Percentiles rank a stretch among this genome's conserved stretches.
phyloP scores from a whole-genome alignment of 139 green algal genomes.

The Astrephomene gubernaculifera region DNA sequence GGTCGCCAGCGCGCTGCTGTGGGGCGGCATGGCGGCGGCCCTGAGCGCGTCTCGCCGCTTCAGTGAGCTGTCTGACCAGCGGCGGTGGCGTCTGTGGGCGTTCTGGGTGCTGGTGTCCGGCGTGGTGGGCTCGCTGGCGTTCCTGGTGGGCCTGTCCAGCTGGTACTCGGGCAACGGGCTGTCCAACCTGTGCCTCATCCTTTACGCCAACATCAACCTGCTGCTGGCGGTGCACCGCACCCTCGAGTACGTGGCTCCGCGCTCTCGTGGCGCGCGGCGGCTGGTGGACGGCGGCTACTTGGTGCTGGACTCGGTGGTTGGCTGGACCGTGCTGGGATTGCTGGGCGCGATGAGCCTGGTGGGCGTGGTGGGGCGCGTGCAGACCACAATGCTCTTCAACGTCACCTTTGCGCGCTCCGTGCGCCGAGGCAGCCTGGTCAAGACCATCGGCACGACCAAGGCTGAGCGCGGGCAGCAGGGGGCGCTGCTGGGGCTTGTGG shows the following conservation, averaged over 20 bases:
- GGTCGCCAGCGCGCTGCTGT: constrained; percentile 25
- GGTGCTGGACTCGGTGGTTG: constrained; percentile 11
- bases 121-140: constrained; percentile 10
- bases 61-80: background rate
- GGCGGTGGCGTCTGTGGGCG: constrained; percentile 27
- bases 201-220: constrained; percentile 56
- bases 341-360: constrained; percentile 41
- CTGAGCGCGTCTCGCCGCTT: background rate
- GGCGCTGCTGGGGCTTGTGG: constrained; percentile 6
- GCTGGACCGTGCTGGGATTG: constrained; percentile 36
- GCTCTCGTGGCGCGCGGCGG: background rate
- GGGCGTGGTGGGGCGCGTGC: constrained; percentile 37
- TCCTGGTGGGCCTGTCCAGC: constrained; percentile 15
- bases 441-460: constrained; percentile 34
- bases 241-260: constrained; percentile 2
- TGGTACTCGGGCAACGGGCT: constrained; percentile 41
- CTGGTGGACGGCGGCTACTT: constrained; percentile 43
- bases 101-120: constrained; percentile 35
- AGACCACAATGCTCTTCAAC: constrained; percentile 52
- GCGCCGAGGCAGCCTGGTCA: constrained; percentile 22
- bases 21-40: background rate
- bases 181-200: constrained; percentile 52
- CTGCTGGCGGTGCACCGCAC: constrained; percentile 30
- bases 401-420: constrained; percentile 28
- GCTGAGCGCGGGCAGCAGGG: constrained; percentile 15